A percentile compares a stretch with the other conserved stretches of the same genome.
Evolutionary conservation across 495 filamentous ascomycete species (phyloP).

Genomic region (Aspergillus hancockii): DNA sequence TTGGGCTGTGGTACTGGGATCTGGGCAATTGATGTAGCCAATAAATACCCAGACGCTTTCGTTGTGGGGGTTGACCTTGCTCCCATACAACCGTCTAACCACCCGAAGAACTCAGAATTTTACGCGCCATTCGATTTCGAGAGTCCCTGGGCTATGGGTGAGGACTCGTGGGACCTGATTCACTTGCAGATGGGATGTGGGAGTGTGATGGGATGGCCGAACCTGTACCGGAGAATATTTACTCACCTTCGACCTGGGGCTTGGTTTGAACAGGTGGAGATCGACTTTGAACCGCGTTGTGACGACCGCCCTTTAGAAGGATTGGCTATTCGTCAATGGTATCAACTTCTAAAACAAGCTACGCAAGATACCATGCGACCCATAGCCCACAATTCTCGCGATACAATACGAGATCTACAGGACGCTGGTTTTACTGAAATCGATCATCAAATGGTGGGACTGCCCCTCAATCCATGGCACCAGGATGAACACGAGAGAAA

Average conservation of each 20-base stretch:
- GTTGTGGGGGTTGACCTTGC: slow-evolving; percentile 78
- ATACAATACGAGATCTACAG: slow-evolving; percentile 62
- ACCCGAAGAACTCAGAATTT: slow-evolving; percentile 69
- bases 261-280: slow-evolving; percentile 88
- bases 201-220: slow-evolving; percentile 76
- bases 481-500: slow-evolving; percentile 65
- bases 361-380: slow-evolving; percentile 65
- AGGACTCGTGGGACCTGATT: slow-evolving; percentile 81
- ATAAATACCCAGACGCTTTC: slow-evolving; percentile 60
- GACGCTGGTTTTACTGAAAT: slow-evolving; percentile 83
- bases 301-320: slow-evolving; percentile 64
- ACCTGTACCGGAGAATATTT: slow-evolving; percentile 69
- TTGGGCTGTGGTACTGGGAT: slow-evolving; percentile 89
- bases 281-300: slow-evolving; percentile 78
- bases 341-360: slow-evolving; percentile 66
- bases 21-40: slow-evolving; percentile 85
- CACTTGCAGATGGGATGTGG: slow-evolving; percentile 81
- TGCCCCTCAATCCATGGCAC: slow-evolving; percentile 82
- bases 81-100: slow-evolving; percentile 77
- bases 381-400: slow-evolving; percentile 61
- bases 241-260: slow-evolving; percentile 83
- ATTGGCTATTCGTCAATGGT: slow-evolving; percentile 64
- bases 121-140: slow-evolving; percentile 73
- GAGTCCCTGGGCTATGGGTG: slow-evolving; percentile 72
- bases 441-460: slow-evolving; percentile 66